Base-by-base conservation (phyloP, 768 basidiomycete genomes). In the Mrakia gelida region DNA sequence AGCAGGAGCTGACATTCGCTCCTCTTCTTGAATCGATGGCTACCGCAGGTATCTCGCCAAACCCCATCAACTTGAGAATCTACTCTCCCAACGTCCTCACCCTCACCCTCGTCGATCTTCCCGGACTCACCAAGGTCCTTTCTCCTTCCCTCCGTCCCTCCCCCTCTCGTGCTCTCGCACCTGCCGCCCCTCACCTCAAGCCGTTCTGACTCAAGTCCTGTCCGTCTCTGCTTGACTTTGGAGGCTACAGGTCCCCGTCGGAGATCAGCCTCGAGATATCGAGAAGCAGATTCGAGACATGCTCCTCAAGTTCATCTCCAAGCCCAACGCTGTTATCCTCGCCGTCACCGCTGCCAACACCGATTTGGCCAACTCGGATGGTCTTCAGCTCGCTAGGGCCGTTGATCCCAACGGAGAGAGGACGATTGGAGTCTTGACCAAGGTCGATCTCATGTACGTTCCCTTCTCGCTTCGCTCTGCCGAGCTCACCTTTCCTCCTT, bases 311-410 rank as follows among this genome's bases (percentile, higher is more conserved):
- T 98, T 91, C 83, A 98, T 98, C 82, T 90, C 92, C 26, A 94
- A 94, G 84, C 92, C 96, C 56, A 92, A 94, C 75, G 96, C 94
- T 86, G 96, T 98, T 85, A 90, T 98, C 81, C 90, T 98, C 75
- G 96, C 96, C 52, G 96, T 98, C 80, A 97, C 96, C 0, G 92
- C 91, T 56, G 96, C 94, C 81, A 98, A 98, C 84, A 91, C 90
- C 68, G 97, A 99, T 87, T 88, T 99, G 88, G 97, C 97, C 79
- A 99, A 98, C 85, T 98, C 96, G 28, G 97, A 98, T 84, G 96
- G 97, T 71, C 85, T 97, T 83, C 96, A 97, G 87, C 86, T 98
- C 88, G 96, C 95, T 72, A 88, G 97, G 79, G 95, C 98, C 82
- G 95, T 98, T 34, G 97, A 99, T 83, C 95, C 96, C 3, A 96